Evolutionary conservation across 1,284 basidiomycete species (phyloP).

Genomic region (Anthracocystis setariae): DNA sequence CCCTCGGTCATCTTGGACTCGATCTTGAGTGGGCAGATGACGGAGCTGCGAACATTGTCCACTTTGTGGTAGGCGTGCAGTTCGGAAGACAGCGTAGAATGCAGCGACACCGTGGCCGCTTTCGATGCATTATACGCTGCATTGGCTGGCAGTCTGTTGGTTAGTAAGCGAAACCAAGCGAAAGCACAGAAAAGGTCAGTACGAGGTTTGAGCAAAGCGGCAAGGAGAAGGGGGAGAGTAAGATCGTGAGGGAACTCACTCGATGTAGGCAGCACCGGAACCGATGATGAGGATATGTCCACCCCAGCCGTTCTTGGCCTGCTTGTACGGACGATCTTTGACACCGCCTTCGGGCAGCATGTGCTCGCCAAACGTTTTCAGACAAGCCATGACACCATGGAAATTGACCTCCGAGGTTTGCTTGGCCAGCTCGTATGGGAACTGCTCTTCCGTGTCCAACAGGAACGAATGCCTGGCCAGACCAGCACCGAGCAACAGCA

Average conservation of each 20-base stretch:
- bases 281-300: constrained; percentile 58
- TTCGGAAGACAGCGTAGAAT: constrained; percentile 43
- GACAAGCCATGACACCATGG: constrained; percentile 41
- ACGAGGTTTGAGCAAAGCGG: neutral
- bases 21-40: constrained; percentile 58
- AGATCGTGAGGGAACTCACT: constrained; percentile 25
- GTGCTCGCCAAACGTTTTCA: constrained; percentile 58
- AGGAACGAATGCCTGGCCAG: constrained; percentile 50
- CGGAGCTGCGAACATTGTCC: constrained; percentile 45
- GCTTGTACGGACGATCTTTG: constrained; percentile 34
- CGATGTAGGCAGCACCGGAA: constrained; percentile 46
- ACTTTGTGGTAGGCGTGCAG: constrained; percentile 52
- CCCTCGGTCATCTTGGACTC: constrained; percentile 56
- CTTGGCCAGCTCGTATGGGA: constrained; percentile 37
- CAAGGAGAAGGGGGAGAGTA: neutral
- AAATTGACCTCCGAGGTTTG: constrained; percentile 53
- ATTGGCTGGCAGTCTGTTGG: constrained; percentile 44
- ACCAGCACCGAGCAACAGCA: constrained; percentile 53
- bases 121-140: constrained; percentile 53
- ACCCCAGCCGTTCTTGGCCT: constrained; percentile 50
- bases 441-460: constrained; percentile 50
- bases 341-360: constrained; percentile 50
- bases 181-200: too few species aligned
- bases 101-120: constrained; percentile 47
- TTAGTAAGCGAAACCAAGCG: neutral